These are phyloP conservation scores for Auriscalpium orientale DNA, from an alignment of 768 basidiomycete genomes.

Conservation along the genomic window DNA sequence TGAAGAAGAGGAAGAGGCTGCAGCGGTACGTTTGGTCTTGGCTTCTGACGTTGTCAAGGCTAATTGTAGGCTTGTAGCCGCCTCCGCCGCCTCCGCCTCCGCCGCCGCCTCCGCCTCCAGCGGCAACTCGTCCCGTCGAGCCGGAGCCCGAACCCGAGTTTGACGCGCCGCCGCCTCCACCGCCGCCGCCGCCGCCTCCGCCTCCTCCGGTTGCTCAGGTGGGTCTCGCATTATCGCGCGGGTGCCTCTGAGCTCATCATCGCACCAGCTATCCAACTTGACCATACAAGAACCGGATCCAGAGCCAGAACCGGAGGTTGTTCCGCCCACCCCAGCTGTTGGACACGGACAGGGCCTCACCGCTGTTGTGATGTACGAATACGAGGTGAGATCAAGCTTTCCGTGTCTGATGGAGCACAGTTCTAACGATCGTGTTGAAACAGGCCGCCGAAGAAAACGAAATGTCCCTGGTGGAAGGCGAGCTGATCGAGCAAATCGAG, in stretches of 20 bases:
- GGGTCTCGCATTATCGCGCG: background rate
- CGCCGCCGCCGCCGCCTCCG: conserved; percentile 40
- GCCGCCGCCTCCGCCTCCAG: conserved; percentile 21
- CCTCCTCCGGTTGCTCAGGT: conserved; percentile 27
- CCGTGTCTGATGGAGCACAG: no score
- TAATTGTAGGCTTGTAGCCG: conserved; percentile 5
- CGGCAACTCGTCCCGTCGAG: conserved; percentile 10
- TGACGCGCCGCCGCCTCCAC: conserved; percentile 32
- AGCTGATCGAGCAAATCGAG: conserved; percentile 75
- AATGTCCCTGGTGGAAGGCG: conserved; percentile 71
- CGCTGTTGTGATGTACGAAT: conserved; percentile 76
- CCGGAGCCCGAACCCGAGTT: conserved; percentile 28
- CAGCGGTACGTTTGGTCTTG: background rate
- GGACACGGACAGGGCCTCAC: conserved; percentile 40
- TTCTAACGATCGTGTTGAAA: background rate
- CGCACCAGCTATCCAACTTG: conserved; percentile 5
- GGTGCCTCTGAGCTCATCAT: background rate
- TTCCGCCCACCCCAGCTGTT: conserved; percentile 32
- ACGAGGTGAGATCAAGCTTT: conserved; percentile 46
- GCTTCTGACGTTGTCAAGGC: background rate
- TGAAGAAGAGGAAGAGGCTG: conserved; percentile 4
- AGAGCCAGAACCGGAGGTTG: conserved; percentile 32
- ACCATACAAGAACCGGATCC: conserved; percentile 18
- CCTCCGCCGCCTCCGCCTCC: conserved; percentile 28
- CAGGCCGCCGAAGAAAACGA: conserved; percentile 85